Conservation (phyloP, 306 rosid species). For the Dicorynia guianensis region DNA sequence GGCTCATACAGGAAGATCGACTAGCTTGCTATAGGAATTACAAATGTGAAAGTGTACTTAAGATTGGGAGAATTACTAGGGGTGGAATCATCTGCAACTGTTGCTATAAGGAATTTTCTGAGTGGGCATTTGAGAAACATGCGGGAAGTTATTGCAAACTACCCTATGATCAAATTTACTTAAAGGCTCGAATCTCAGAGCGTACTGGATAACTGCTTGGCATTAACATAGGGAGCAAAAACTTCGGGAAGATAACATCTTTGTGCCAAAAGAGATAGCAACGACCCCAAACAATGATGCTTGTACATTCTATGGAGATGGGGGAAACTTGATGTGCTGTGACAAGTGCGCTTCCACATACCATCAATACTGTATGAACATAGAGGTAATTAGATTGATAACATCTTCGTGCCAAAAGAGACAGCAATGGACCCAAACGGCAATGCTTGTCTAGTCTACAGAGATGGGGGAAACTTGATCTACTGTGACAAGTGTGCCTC, state of each 20-base stretch:
- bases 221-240: neutral
- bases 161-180: constrained; percentile 39
- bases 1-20: constrained; percentile 18
- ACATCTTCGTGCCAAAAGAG: neutral
- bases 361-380: no score
- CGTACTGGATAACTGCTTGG: constrained; percentile 35
- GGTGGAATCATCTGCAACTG: constrained; percentile 51
- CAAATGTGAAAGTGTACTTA: neutral
- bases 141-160: constrained; percentile 14
- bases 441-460: constrained; percentile 48
- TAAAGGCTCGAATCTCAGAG: constrained; percentile 1
- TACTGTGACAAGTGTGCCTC: constrained; percentile 52
- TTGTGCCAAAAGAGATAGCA: no score
- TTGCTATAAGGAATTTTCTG: constrained; percentile 35
- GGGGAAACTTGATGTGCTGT: no score
- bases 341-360: no score
- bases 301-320: no score
- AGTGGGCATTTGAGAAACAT: constrained; percentile 50
- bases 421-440: constrained; percentile 34
- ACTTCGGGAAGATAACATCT: neutral
- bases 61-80: constrained; percentile 31
- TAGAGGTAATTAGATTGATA: no score
- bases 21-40: constrained; percentile 26
- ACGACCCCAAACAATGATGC: no score
- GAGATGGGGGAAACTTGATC: constrained; percentile 51